These are phyloP conservation scores for Exutisphaerella laricina DNA, from an alignment of 2,329 filamentous ascomycete genomes.

Conservation along the genomic window DNA sequence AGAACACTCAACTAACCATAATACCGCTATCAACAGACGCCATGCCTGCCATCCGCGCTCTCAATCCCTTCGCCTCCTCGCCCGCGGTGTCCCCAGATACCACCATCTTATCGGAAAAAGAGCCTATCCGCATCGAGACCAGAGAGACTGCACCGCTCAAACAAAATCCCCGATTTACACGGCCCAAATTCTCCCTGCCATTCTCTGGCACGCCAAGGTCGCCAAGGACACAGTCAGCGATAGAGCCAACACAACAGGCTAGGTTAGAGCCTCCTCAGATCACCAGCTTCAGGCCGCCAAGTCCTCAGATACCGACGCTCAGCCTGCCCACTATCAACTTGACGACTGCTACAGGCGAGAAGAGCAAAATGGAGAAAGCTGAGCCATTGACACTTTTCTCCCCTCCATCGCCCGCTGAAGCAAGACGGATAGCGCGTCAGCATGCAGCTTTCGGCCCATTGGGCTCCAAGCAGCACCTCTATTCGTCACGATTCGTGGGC, in stretches of 20 bases:
- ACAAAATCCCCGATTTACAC: slow-evolving; percentile 22
- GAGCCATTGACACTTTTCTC: slow-evolving; percentile 77
- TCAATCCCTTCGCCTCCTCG: slow-evolving; percentile 54
- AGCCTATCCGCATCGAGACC: slow-evolving; percentile 32
- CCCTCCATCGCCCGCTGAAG: slow-evolving; percentile 78
- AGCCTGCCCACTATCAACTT: slow-evolving; percentile 87
- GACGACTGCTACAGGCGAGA: slow-evolving; percentile 76
- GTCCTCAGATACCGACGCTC: slow-evolving; percentile 64
- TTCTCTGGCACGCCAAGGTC: slow-evolving; percentile 29
- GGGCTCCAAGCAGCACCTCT: slow-evolving; percentile 72
- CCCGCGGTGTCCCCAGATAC: slow-evolving; percentile 46
- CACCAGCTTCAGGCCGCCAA: slow-evolving; percentile 57
- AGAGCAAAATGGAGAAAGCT: slow-evolving; percentile 65
- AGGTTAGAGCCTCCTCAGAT: slow-evolving; percentile 37
- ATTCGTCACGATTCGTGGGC: slow-evolving; percentile 82
- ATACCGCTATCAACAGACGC: slow-evolving; percentile 35
- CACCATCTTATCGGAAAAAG: slow-evolving; percentile 50
- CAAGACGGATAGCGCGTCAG: slow-evolving; percentile 65
- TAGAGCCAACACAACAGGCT: slow-evolving; percentile 19
- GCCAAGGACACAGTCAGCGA: slow-evolving; percentile 32
- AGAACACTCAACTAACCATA: slow-evolving; percentile 28
- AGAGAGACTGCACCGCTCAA: slow-evolving; percentile 17
- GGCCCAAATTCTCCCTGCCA: slow-evolving; percentile 27
- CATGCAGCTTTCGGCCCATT: slow-evolving; percentile 92
- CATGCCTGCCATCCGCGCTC: slow-evolving; percentile 57